Evolutionary conservation across 2,329 filamentous ascomycete genomes (phyloP), one percentile per base, ranked within the genome.

Genomic region (Pyricularia pennisetigena): DNA sequence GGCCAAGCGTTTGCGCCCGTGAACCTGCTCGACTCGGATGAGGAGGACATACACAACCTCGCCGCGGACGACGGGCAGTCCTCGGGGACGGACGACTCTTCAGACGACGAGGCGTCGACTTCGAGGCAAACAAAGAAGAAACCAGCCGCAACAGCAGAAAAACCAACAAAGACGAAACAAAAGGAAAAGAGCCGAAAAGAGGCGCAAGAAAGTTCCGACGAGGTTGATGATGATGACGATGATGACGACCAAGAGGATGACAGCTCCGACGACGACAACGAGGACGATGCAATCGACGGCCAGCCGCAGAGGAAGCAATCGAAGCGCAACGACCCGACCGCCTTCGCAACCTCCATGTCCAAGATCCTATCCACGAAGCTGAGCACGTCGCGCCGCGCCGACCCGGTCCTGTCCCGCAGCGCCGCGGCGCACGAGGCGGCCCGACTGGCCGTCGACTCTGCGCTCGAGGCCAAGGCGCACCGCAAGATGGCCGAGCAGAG

Each of bases 351-450:
- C 1, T 97, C 93, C 66, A 93, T 99, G 74, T 90, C 91, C 72
- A 97, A 95, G 79, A 97, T 99, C 76, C 85, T 99, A 63, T 89
- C 88, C 68, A 94, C 93, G 66, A 98, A 98, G 80, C 84, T 98
- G 10, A 90, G 93, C 1, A 88, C 87, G 8, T 86, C 90, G 35
- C 93, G 93, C 76, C 90, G 94, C 28, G 85, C 89, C 68, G 95
- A 99, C 76, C 95, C 95, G 0, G 92, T 99, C n/a, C 85, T 99
- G 3, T 90, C 94, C 6, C 90, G 95, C 74, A 94, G 90, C 76
- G 88, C 87, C 70, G 85, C 86, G 12, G 93, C 93, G 1, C 86
- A 88, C 16, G 86, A 92, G 70, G 87, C 91, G 0, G 89, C 89
- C 71, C 88, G 88, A 69, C 87, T 90, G 41, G 85, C 91, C 10